These are phyloP conservation scores for Cutaneotrichosporon sp. DNA, from an alignment of 1,284 basidiomycete genomes.

Conservation along the genomic window DNA sequence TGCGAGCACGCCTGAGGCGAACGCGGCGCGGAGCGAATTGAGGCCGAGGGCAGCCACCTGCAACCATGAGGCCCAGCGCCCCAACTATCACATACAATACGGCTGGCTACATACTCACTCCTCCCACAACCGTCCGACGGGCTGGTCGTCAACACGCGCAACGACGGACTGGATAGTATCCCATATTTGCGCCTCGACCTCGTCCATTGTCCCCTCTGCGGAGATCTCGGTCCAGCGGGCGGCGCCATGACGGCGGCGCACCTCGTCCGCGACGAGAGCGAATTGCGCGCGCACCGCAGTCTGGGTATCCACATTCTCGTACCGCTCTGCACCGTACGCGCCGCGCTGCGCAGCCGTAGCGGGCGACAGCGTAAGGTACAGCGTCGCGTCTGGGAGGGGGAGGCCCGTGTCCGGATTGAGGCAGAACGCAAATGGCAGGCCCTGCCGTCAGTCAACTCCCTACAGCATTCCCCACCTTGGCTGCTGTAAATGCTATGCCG, in stretches of 20 bases:
- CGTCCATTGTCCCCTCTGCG: constrained; percentile 57
- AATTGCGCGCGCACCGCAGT: constrained; percentile 62
- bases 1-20: too few relatives aligned
- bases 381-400: constrained; percentile 78
- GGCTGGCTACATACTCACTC: background rate
- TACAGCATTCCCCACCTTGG: constrained; percentile 58
- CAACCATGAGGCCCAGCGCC: too few relatives aligned
- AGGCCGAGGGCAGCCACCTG: too few relatives aligned
- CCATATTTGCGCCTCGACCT: constrained; percentile 61
- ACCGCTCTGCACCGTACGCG: constrained; percentile 85
- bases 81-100: too few relatives aligned
- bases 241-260: constrained; percentile 24
- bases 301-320: constrained; percentile 76
- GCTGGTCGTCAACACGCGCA: background rate
- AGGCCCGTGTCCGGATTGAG: constrained; percentile 75
- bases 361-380: constrained; percentile 81
- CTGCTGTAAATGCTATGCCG: constrained; percentile 86
- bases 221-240: constrained; percentile 61
- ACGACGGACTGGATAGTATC: constrained; percentile 50
- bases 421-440: constrained; percentile 67
- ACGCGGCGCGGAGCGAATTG: too few relatives aligned
- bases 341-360: constrained; percentile 66
- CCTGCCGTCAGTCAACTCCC: constrained; percentile 34
- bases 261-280: constrained; percentile 51
- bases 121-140: constrained; percentile 11